A percentile compares a stretch with the other conserved stretches of the same genome.
phyloP scores from a whole-genome alignment of 352 stramenopile species.

The Pythium oligandrum region DNA sequence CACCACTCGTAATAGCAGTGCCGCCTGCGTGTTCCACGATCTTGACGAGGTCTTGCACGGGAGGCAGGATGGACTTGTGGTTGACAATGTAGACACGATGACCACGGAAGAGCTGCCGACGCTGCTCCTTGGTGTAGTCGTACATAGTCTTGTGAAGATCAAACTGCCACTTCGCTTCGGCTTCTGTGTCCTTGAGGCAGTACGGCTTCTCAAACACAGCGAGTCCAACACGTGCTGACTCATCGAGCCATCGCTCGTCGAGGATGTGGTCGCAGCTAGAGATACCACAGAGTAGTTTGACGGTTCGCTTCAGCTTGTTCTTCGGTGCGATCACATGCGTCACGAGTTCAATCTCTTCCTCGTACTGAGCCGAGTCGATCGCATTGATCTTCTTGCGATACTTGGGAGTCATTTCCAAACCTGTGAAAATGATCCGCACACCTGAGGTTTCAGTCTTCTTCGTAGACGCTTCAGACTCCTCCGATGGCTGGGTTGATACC shows the following conservation, averaged over 20 bases:
- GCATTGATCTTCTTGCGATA: slow-evolving; percentile 39
- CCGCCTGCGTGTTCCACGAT: slow-evolving; percentile 38
- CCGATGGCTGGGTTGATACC: slow-evolving; percentile 2
- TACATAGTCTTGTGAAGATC: slow-evolving; percentile 41
- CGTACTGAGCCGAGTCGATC: slow-evolving; percentile 31
- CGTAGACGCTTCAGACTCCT: slow-evolving; percentile 9
- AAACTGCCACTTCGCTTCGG: slow-evolving; percentile 38
- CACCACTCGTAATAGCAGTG: slow-evolving; percentile 13
- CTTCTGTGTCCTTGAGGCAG: slow-evolving; percentile 30
- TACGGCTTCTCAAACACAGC: slow-evolving; percentile 23
- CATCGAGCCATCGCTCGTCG: slow-evolving; percentile 37
- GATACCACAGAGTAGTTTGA: slow-evolving; percentile 49
- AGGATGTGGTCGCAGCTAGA: slow-evolving; percentile 37
- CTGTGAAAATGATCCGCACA: slow-evolving; percentile 43
- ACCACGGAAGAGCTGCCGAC: slow-evolving; percentile 22
- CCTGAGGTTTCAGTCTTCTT: slow-evolving; percentile 3
- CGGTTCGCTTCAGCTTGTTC: slow-evolving; percentile 40
- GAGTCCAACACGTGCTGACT: slow-evolving; percentile 18
- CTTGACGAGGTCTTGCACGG: slow-evolving; percentile 29
- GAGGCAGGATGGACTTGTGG: slow-evolving; percentile 32
- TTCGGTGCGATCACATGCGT: slow-evolving; percentile 44
- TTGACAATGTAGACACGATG: slow-evolving; percentile 26
- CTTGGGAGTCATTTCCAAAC: slow-evolving; percentile 28
- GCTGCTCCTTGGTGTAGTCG: slow-evolving; percentile 12
- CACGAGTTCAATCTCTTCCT: slow-evolving; percentile 35